Percentiles rank a stretch among this genome's conserved stretches.
Evolutionary conservation across 768 basidiomycete species (phyloP).

Genomic region (Boletus rubroflammeus): DNA sequence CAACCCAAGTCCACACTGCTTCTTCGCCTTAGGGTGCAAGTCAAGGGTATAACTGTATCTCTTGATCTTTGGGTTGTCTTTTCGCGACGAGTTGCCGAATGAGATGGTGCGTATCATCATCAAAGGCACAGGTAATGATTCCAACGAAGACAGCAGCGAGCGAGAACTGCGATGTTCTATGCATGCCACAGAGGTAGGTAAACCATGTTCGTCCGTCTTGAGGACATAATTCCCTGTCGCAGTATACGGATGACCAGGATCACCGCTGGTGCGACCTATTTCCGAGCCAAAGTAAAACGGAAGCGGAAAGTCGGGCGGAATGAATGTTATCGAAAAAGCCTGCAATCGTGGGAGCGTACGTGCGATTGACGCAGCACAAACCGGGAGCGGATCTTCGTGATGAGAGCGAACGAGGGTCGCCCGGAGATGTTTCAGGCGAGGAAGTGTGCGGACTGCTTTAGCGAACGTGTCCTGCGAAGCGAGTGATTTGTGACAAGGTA

Average conservation of each 20-base stretch:
- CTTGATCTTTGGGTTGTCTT: conserved; percentile 30
- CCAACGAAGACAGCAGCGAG: conserved; percentile 29
- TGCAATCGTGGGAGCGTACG: conserved; percentile 63
- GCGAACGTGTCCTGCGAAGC: conserved; percentile 42
- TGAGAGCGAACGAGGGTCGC: conserved; percentile 66
- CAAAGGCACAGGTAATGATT: conserved; percentile 21
- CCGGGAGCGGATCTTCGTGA: conserved; percentile 56
- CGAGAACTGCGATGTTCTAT: conserved; percentile 41
- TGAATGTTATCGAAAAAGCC: conserved; percentile 61
- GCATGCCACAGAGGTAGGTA: conserved; percentile 52
- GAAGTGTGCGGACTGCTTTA: conserved; percentile 56
- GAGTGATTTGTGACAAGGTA: neutral
- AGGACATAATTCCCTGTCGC: conserved; percentile 56
- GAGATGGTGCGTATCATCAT: conserved; percentile 22
- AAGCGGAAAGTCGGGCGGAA: conserved; percentile 53
- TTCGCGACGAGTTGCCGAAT: conserved; percentile 16
- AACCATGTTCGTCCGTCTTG: conserved; percentile 57
- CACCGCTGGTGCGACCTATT: conserved; percentile 32
- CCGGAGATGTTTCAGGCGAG: conserved; percentile 58
- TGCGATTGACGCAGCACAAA: conserved; percentile 61
- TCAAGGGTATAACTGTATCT: conserved; percentile 25
- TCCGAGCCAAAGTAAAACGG: conserved; percentile 45
- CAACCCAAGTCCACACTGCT: conserved; percentile 41
- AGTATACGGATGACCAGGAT: conserved; percentile 25
- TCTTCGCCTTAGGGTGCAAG: conserved; percentile 35